phyloP scores from a whole-genome alignment of 2,329 filamentous ascomycete species.

The Fusarium tjaetaba region DNA sequence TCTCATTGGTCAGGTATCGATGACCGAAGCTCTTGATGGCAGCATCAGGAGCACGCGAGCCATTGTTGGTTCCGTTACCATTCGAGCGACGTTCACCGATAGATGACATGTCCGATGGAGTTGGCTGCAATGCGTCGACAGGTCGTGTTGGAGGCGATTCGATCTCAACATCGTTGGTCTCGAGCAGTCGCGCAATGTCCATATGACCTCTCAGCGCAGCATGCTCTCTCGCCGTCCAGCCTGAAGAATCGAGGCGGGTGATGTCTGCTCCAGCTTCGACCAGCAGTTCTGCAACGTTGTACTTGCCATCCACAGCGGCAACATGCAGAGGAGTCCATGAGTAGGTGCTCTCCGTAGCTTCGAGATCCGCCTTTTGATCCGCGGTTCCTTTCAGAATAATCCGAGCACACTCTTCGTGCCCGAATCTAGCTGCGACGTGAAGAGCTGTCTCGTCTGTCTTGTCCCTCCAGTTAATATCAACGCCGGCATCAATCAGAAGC shows the following conservation, averaged over 20 bases:
- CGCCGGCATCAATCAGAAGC: constrained; percentile 86
- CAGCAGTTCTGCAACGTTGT: constrained; percentile 78
- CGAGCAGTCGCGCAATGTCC: constrained; percentile 77
- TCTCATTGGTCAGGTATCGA: constrained; percentile 88
- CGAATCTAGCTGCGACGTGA: constrained; percentile 90
- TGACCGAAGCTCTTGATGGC: constrained; percentile 96
- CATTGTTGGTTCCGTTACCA: constrained; percentile 57
- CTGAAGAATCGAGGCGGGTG: constrained; percentile 81
- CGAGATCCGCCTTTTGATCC: constrained; percentile 77
- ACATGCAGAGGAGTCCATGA: constrained; percentile 97
- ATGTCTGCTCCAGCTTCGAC: constrained; percentile 81
- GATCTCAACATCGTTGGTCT: constrained; percentile 56
- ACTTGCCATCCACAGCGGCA: constrained; percentile 87
- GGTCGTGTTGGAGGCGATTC: constrained; percentile 32
- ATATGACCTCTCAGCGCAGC: constrained; percentile 91
- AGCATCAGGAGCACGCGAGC: constrained; percentile 72
- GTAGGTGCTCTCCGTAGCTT: constrained; percentile 84
- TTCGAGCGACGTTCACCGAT: constrained; percentile 69
- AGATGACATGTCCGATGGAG: constrained; percentile 62
- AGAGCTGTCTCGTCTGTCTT: constrained; percentile 89
- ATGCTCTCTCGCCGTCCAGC: constrained; percentile 95
- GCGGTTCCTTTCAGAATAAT: constrained; percentile 77
- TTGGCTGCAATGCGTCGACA: constrained; percentile 36
- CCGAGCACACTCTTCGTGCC: constrained; percentile 81
- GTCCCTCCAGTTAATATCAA: constrained; percentile 94